Evolutionary conservation across 108 stramenopile species (phyloP).

Genomic region (Skeletonema marinoi): DNA sequence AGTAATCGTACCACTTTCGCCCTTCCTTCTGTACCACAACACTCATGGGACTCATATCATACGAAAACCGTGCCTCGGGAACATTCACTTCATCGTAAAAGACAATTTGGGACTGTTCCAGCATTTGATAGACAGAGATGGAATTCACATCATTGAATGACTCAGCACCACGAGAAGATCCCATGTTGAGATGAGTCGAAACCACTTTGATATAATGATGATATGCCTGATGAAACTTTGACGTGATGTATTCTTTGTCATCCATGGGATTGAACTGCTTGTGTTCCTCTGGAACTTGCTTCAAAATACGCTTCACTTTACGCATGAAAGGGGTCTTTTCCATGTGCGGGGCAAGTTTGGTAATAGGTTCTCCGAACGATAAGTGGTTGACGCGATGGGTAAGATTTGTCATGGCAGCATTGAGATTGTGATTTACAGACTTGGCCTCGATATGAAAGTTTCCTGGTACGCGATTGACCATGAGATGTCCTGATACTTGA

Average conservation of each 20-base stretch:
- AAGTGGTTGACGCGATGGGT: slow-evolving; percentile 92
- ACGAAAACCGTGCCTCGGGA: slow-evolving; percentile 88
- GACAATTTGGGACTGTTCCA: slow-evolving; percentile 87
- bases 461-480: slow-evolving; percentile 96
- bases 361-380: slow-evolving; percentile 84
- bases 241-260: slow-evolving; percentile 62
- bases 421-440: slow-evolving; percentile 89
- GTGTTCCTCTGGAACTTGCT: slow-evolving; percentile 76
- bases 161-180: slow-evolving; percentile 3
- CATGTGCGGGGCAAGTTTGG: slow-evolving; percentile 7
- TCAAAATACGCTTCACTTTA: slow-evolving; percentile 57
- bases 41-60: slow-evolving; percentile 92
- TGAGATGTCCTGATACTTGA: slow-evolving; percentile 78
- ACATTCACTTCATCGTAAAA: slow-evolving; percentile 74
- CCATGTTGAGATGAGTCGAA: slow-evolving; percentile 72
- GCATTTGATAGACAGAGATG: slow-evolving; percentile 75
- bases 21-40: slow-evolving; percentile 82
- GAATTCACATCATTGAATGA: slow-evolving; percentile 32
- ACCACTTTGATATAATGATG: slow-evolving; percentile 98
- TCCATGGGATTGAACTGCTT: slow-evolving; percentile 82
- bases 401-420: slow-evolving; percentile 93
- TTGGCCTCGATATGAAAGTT: slow-evolving; percentile 97
- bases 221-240: slow-evolving; percentile 84
- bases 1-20: slow-evolving; percentile 93
- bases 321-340: slow-evolving; percentile 14